phyloP scores from a whole-genome alignment of 2,329 filamentous ascomycete species.

The Sclerotinia sclerotiorum region DNA sequence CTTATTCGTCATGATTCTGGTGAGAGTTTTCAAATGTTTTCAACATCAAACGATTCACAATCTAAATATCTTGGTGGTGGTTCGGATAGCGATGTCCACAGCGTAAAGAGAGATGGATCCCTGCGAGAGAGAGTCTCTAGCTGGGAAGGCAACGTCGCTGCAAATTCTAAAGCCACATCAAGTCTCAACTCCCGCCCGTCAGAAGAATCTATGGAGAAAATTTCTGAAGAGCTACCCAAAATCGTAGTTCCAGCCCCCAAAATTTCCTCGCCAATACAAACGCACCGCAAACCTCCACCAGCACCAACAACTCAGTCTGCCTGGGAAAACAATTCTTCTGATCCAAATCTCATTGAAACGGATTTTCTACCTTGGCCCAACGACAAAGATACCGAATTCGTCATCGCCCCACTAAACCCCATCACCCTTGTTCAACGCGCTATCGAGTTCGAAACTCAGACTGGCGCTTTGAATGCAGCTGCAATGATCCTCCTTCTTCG shows the following conservation, averaged over 20 bases:
- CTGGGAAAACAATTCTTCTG: constrained; percentile 26
- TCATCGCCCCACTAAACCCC: constrained; percentile 56
- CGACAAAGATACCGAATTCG: constrained; percentile 56
- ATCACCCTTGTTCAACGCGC: constrained; percentile 54
- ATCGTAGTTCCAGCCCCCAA: not conserved
- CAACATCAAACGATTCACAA: constrained; percentile 52
- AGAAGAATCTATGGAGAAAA: constrained; percentile 19
- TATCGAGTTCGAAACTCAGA: constrained; percentile 56
- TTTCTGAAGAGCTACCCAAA: constrained; percentile 13
- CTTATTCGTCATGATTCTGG: constrained; percentile 55
- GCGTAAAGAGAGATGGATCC: constrained; percentile 23
- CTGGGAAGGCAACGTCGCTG: constrained; percentile 38
- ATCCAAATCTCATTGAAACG: constrained; percentile 50
- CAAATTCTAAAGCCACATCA: constrained; percentile 24
- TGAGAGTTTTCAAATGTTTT: constrained; percentile 61
- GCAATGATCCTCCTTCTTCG: constrained; percentile 61
- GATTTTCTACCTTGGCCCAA: constrained; percentile 61
- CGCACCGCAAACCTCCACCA: constrained; percentile 28
- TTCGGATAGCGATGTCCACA: constrained; percentile 39
- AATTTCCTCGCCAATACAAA: constrained; percentile 29
- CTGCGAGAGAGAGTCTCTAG: constrained; percentile 35
- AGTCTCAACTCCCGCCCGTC: constrained; percentile 27
- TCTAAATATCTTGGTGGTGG: constrained; percentile 40
- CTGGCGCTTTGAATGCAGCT: constrained; percentile 58
- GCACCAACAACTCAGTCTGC: not conserved